Evolutionary conservation across 805 yeast genomes (phyloP).

Genomic region (Candida chilensis): DNA sequence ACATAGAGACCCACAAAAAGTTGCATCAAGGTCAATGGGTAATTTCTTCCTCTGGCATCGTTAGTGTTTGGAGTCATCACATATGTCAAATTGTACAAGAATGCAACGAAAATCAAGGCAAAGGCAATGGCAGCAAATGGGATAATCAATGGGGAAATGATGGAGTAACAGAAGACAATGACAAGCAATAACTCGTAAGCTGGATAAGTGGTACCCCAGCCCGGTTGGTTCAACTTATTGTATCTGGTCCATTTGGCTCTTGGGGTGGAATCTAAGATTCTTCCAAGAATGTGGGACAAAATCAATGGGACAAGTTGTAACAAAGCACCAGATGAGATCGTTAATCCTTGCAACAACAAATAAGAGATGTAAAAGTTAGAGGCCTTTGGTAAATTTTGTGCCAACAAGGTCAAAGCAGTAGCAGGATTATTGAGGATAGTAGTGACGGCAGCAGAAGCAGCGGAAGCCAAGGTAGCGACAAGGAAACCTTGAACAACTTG

Average conservation of each 20-base stretch:
- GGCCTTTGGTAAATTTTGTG: constrained; percentile 77
- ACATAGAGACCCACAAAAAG: constrained; percentile 64
- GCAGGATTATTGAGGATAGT: constrained; percentile 58
- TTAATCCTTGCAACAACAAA: constrained; percentile 72
- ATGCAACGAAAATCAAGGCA: constrained; percentile 50
- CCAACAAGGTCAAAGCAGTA: constrained; percentile 65
- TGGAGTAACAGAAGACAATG: constrained; percentile 65
- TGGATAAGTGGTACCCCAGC: constrained; percentile 83
- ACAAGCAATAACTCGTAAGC: constrained; percentile 65
- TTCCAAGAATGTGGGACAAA: constrained; percentile 62
- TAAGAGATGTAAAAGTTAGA: constrained; percentile 85
- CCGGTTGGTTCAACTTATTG: constrained; percentile 53
- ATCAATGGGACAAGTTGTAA: constrained; percentile 70
- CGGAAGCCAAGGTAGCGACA: constrained; percentile 75
- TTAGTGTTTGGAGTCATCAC: constrained; percentile 46
- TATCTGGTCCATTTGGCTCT: constrained; percentile 83
- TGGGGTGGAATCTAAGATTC: constrained; percentile 76
- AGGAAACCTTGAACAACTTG: constrained; percentile 85
- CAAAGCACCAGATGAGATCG: constrained; percentile 67
- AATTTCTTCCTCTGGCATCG: constrained; percentile 67
- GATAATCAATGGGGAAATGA: constrained; percentile 68
- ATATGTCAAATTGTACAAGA: constrained; percentile 51
- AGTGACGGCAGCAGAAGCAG: constrained; percentile 70
- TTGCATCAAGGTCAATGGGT: constrained; percentile 66
- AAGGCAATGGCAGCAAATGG: constrained; percentile 58